Conservation (phyloP, 1,284 basidiomycete species). For the Golubevia pallescens region DNA sequence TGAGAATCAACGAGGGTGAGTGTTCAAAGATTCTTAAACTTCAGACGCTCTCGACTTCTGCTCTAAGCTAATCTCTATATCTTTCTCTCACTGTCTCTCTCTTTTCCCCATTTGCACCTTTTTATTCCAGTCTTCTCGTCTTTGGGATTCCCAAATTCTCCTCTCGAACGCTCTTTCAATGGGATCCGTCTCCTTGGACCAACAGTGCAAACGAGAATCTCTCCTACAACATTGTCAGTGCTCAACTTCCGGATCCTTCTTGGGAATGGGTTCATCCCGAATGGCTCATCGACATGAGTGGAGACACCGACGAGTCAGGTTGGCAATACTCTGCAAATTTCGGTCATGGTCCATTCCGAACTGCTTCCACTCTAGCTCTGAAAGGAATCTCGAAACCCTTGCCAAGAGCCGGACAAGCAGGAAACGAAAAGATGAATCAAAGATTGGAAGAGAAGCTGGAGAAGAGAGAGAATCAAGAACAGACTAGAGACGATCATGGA, state of each 20-base stretch:
- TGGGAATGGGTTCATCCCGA: constrained; percentile 62
- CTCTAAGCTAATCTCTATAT: constrained; percentile 9
- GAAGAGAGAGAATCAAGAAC: constrained; percentile 30
- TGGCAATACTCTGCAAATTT: constrained; percentile 62
- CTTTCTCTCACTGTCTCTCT: constrained; percentile 9
- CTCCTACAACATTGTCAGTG: constrained; percentile 52
- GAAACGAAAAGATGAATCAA: constrained; percentile 35
- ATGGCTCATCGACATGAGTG: constrained; percentile 62
- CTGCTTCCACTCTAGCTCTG: background rate
- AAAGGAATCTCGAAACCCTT: constrained; percentile 6
- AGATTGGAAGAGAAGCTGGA: constrained; percentile 19
- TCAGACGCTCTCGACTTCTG: too few species aligned
- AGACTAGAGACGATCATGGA: constrained; percentile 43
- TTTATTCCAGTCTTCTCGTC: constrained; percentile 30
- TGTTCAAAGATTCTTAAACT: background rate
- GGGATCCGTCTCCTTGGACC: constrained; percentile 58
- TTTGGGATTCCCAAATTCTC: constrained; percentile 61
- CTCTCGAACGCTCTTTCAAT: constrained; percentile 46
- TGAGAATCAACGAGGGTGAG: constrained; percentile 42
- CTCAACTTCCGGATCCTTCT: constrained; percentile 56
- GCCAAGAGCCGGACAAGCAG: constrained; percentile 29
- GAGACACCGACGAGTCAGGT: constrained; percentile 59
- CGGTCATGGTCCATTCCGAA: constrained; percentile 24
- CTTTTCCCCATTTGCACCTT: background rate
- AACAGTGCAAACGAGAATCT: constrained; percentile 34